phyloP scores from a whole-genome alignment of 176 grass and related monocot genomes.

The Hsuehochloa calcarea region DNA sequence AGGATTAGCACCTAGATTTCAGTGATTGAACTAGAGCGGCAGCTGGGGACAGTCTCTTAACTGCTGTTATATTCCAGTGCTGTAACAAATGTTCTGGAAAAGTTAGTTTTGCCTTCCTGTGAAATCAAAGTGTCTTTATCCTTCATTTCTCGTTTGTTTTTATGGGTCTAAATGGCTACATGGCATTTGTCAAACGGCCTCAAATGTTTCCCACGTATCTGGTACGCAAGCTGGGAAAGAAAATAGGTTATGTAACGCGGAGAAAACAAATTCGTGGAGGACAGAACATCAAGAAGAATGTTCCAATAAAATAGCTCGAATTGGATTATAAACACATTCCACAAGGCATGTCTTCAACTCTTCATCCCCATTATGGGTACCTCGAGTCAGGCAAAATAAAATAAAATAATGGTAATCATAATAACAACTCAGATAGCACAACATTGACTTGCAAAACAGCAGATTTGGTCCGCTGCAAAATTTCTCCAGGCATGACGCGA shows the following conservation, averaged over 20 bases:
- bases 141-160: not conserved
- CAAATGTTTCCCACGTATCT: not conserved
- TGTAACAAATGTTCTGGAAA: not conserved
- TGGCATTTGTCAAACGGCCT: not conserved
- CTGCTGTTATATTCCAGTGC: not conserved
- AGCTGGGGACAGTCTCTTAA: not conserved
- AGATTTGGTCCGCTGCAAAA: constrained; percentile 34
- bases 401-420: constrained; percentile 32
- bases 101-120: not conserved
- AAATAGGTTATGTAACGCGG: not conserved
- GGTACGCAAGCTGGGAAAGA: not conserved
- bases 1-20: not conserved
- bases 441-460: constrained; percentile 12
- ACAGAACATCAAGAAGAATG: not conserved
- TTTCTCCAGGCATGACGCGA: constrained; percentile 19
- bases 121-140: not conserved
- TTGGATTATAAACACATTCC: constrained; percentile 14
- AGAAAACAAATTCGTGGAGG: not conserved
- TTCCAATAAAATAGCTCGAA: not conserved
- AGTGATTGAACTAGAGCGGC: not conserved
- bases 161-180: not conserved
- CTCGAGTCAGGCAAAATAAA: constrained; percentile 1
- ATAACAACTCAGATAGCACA: constrained; percentile 30
- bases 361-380: not conserved
- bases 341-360: constrained; percentile 12